Percentiles rank a stretch among this genome's conserved stretches.
Evolutionary conservation across 306 rosid species (phyloP).

Genomic region (Begonia masoniana): DNA sequence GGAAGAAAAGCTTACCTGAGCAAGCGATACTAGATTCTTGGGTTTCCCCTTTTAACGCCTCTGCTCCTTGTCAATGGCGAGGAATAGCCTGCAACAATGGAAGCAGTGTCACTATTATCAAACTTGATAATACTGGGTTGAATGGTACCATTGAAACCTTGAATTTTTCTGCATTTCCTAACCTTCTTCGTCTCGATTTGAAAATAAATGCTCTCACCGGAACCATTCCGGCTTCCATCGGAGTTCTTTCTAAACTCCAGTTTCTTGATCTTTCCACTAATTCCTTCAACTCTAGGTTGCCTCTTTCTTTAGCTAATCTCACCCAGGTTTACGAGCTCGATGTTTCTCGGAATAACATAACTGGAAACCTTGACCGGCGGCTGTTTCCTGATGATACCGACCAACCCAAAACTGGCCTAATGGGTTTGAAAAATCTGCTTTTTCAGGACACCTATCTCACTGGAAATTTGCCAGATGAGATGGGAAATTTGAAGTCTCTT

Average conservation of each 20-base stretch:
- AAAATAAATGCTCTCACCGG: conserved; percentile 32
- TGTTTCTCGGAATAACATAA: conserved; percentile 31
- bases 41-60: conserved; percentile 11
- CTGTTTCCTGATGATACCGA: conserved; percentile 29
- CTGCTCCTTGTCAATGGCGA: conserved; percentile 36
- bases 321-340: conserved; percentile 43
- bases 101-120: conserved; percentile 17
- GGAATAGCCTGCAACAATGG: conserved; percentile 33
- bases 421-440: conserved; percentile 23
- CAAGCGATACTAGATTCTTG: conserved; percentile 34
- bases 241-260: conserved; percentile 29
- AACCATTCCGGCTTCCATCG: conserved; percentile 30
- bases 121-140: conserved; percentile 32
- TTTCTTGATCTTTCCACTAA: conserved; percentile 46
- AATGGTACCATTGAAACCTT: conserved; percentile 35
- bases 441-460: conserved; percentile 26
- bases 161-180: conserved; percentile 37
- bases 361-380: conserved; percentile 27
- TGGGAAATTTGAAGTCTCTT: conserved; percentile 33
- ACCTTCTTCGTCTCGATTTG: conserved; percentile 45
- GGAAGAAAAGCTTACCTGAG: conserved; percentile 39
- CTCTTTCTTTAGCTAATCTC: conserved; percentile 43
- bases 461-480: conserved; percentile 36
- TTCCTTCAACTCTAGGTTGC: conserved; percentile 25
- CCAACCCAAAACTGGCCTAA: conserved; percentile 22